Conservation (phyloP, 2,329 filamentous ascomycete genomes). For the Daldinia eschscholtzii region DNA sequence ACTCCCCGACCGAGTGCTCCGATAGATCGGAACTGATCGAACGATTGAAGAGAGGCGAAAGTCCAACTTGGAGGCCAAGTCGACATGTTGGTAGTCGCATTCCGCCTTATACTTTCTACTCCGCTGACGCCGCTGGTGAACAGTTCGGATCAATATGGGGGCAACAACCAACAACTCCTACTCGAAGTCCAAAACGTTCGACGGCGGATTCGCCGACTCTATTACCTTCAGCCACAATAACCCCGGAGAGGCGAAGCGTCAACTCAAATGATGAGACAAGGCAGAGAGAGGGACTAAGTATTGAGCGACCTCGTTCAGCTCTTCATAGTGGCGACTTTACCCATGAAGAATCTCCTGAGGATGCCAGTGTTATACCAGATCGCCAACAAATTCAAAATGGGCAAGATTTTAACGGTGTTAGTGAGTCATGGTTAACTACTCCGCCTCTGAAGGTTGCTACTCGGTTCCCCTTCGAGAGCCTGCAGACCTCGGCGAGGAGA, state of each 20-base stretch:
- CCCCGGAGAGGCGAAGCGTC: constrained; percentile 58
- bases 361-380: constrained; percentile 43
- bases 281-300: constrained; percentile 70
- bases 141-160: constrained; percentile 57
- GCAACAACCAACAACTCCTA: constrained; percentile 54
- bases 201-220: constrained; percentile 57
- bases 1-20: constrained; percentile 55
- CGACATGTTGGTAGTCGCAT: constrained; percentile 65
- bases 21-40: constrained; percentile 86
- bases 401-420: constrained; percentile 24
- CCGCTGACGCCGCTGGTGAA: constrained; percentile 36
- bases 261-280: constrained; percentile 58
- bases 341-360: constrained; percentile 53
- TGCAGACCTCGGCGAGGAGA: constrained; percentile 50
- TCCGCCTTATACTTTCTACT: constrained; percentile 13
- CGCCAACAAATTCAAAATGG: constrained; percentile 40
- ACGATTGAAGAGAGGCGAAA: constrained; percentile 82
- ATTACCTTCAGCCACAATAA: constrained; percentile 62
- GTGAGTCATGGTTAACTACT: constrained; percentile 64
- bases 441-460: constrained; percentile 68
- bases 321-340: constrained; percentile 77
- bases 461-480: constrained; percentile 60
- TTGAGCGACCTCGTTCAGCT: constrained; percentile 85
- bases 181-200: constrained; percentile 53
- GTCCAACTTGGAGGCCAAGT: constrained; percentile 78